Evolutionary conservation across 495 filamentous ascomycete species (phyloP).

Genomic region (Aspergillus avenaceus): DNA sequence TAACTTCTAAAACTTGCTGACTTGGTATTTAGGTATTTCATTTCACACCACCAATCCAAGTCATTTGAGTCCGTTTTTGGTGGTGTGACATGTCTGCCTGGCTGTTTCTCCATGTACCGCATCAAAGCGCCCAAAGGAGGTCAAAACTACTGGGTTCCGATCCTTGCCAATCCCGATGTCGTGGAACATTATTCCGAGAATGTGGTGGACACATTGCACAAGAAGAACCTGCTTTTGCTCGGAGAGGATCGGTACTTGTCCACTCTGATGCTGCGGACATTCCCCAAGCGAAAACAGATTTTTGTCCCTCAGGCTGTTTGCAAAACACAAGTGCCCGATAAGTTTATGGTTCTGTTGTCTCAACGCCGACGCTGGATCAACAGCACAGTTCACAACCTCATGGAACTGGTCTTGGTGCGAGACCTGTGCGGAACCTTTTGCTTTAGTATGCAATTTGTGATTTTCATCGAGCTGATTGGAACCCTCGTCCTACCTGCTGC

Average conservation of each 20-base stretch:
- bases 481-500: slow-evolving; percentile 93
- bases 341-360: slow-evolving; percentile 87
- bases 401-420: slow-evolving; percentile 92
- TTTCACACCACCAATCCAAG: slow-evolving; percentile 95
- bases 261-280: slow-evolving; percentile 96
- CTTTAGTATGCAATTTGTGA: slow-evolving; percentile 99
- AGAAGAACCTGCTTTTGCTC: slow-evolving; percentile 93
- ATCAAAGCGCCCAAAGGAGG: slow-evolving; percentile 98
- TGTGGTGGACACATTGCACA: slow-evolving; percentile 97
- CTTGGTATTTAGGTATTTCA: slow-evolving; percentile 64
- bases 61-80: slow-evolving; percentile 98
- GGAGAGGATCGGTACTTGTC: slow-evolving; percentile 97
- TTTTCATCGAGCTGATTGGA: slow-evolving; percentile 93
- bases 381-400: slow-evolving; percentile 96
- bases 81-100: slow-evolving; percentile 97
- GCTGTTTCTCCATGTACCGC: slow-evolving; percentile 99
- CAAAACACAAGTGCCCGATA: slow-evolving; percentile 94
- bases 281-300: slow-evolving; percentile 98
- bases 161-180: slow-evolving; percentile 96
- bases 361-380: slow-evolving; percentile 99
- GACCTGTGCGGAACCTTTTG: slow-evolving; percentile 99
- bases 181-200: slow-evolving; percentile 99
- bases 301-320: slow-evolving; percentile 98
- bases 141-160: slow-evolving; percentile 99
- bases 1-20: slow-evolving; percentile 12